Conservation (phyloP, 345 rosid genomes). For the Clausena lansium region DNA sequence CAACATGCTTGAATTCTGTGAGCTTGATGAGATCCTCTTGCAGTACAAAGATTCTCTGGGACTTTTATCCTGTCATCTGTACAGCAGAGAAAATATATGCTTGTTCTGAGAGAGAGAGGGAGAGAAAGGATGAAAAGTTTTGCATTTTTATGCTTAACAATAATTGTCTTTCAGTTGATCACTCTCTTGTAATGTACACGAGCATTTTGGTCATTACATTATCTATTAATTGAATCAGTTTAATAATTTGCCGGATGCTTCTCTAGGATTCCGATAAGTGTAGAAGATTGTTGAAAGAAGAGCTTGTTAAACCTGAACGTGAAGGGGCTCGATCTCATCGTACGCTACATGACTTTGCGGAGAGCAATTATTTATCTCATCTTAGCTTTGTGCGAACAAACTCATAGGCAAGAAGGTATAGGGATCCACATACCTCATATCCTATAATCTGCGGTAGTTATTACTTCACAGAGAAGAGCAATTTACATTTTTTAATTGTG, state of each 20-base stretch:
- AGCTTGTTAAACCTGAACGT: constrained; percentile 33
- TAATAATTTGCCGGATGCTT: not conserved
- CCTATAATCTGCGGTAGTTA: not conserved
- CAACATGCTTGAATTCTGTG: not conserved
- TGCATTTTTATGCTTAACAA: not conserved
- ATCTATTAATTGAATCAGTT: not conserved
- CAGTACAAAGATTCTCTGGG: not conserved
- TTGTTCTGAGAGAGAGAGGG: not conserved
- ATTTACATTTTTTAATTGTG: not conserved
- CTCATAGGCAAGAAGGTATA: constrained; percentile 21
- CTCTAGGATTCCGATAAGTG: constrained; percentile 65
- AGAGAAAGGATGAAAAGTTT: not conserved
- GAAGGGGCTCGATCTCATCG: constrained; percentile 50
- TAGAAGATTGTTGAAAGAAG: constrained; percentile 52
- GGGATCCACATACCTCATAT: not conserved
- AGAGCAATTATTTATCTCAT: constrained; percentile 63
- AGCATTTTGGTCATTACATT: not conserved
- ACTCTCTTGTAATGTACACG: not conserved
- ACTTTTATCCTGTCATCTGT: not conserved
- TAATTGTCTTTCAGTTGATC: not conserved
- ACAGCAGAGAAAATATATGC: not conserved
- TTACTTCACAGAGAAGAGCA: not conserved
- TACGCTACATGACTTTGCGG: constrained; percentile 88
- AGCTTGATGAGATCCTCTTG: not conserved
- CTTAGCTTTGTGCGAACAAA: constrained; percentile 65